Conservation (phyloP, 495 filamentous ascomycete species). For the Geoglossum glabrum region DNA sequence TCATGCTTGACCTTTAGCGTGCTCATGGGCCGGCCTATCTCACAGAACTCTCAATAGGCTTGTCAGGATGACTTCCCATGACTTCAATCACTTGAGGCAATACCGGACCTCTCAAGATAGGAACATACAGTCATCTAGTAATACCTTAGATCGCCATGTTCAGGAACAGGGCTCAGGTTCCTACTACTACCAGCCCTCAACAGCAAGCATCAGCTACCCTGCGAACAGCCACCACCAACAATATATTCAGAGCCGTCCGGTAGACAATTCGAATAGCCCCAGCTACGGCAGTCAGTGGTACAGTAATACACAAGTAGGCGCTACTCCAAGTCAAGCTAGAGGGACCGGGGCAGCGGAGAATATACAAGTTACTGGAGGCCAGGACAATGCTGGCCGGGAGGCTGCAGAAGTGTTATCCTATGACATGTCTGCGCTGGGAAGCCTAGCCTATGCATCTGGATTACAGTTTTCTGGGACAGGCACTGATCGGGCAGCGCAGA, state of each 20-base stretch:
- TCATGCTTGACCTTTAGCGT: background rate
- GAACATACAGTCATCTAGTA: background rate
- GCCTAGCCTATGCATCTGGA: conserved; percentile 1
- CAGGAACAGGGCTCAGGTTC: background rate
- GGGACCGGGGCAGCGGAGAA: background rate
- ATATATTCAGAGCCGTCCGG: background rate
- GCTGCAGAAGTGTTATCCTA: background rate
- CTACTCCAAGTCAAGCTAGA: background rate
- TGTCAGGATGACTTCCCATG: background rate
- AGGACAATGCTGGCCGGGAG: background rate
- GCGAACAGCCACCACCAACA: background rate
- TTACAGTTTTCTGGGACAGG: background rate
- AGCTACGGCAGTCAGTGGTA: background rate
- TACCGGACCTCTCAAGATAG: background rate
- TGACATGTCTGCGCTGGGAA: conserved; percentile 2
- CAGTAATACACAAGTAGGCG: background rate
- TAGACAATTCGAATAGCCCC: background rate
- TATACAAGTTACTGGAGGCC: background rate
- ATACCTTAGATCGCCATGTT: background rate
- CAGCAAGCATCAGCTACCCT: background rate
- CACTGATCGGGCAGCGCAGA: background rate
- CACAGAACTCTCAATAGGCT: background rate
- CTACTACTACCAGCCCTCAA: background rate
- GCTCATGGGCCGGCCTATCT: background rate
- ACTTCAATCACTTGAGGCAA: background rate